phyloP scores from a whole-genome alignment of 768 basidiomycete genomes.

The Russula earlei region DNA sequence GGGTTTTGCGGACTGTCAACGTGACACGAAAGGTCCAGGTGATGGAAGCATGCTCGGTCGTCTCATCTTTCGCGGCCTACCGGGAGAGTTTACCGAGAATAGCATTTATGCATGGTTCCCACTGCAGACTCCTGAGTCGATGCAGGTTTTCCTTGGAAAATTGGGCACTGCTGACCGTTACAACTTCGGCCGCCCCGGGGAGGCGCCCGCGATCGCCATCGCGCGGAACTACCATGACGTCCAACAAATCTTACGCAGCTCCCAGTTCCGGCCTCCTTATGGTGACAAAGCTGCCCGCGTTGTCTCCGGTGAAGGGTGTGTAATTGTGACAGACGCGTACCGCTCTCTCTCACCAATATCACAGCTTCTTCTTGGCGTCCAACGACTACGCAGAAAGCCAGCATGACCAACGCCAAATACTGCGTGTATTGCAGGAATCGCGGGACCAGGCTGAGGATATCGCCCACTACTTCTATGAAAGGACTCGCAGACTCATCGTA shows the following conservation, averaged over 20 bases:
- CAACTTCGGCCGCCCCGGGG: slow-evolving; percentile 41
- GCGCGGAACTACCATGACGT: slow-evolving; percentile 44
- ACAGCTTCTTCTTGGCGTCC: slow-evolving; percentile 57
- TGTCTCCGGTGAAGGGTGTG: slow-evolving; percentile 51
- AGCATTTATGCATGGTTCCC: slow-evolving; percentile 83
- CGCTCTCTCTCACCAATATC: neutral
- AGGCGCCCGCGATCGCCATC: slow-evolving; percentile 22
- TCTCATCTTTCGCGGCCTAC: slow-evolving; percentile 64
- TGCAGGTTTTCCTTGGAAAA: slow-evolving; percentile 50
- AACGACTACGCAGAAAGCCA: slow-evolving; percentile 30
- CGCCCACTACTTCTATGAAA: slow-evolving; percentile 54
- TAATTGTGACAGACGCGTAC: neutral
- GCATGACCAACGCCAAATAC: slow-evolving; percentile 40
- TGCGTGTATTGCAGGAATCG: slow-evolving; percentile 35
- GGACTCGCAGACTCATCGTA: slow-evolving; percentile 49
- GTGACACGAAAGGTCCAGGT: slow-evolving; percentile 59
- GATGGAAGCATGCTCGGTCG: slow-evolving; percentile 71
- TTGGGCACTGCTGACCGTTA: slow-evolving; percentile 48
- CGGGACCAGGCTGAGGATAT: slow-evolving; percentile 42
- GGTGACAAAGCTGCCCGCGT: slow-evolving; percentile 42
- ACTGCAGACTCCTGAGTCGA: slow-evolving; percentile 67
- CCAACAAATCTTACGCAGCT: slow-evolving; percentile 40
- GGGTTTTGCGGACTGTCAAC: slow-evolving; percentile 78
- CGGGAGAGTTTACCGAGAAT: slow-evolving; percentile 56
- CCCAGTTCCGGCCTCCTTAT: slow-evolving; percentile 41